A percentile compares a stretch with the other conserved stretches of the same genome.
Conservation (phyloP, 2,329 filamentous ascomycete genomes). For the Alternaria angustiovoidea region DNA sequence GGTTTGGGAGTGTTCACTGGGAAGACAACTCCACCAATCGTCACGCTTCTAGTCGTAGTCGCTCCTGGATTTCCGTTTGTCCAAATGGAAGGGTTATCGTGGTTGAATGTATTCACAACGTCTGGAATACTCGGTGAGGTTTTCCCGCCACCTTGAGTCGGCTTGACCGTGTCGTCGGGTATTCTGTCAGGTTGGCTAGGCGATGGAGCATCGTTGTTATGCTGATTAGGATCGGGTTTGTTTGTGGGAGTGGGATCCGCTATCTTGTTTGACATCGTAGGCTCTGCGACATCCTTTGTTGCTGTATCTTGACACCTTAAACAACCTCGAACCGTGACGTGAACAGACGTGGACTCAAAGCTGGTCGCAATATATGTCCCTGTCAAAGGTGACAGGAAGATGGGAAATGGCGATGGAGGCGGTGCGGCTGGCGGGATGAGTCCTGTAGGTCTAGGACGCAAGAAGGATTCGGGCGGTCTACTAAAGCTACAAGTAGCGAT, state of each 20-base stretch:
- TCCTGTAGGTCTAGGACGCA: background rate
- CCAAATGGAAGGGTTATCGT: conserved; percentile 1
- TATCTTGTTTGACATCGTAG: background rate
- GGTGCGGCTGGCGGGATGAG: background rate
- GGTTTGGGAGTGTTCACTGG: conserved; percentile 26
- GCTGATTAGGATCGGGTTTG: background rate
- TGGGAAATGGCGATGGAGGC: background rate
- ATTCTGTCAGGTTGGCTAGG: background rate
- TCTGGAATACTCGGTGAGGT: conserved; percentile 18
- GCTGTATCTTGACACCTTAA: conserved; percentile 26
- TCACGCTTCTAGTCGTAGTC: conserved; percentile 18
- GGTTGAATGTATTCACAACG: background rate
- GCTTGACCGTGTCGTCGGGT: conserved; percentile 1
- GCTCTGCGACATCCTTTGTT: background rate
- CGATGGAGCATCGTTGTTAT: conserved; percentile 2
- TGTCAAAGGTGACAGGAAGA: conserved; percentile 21
- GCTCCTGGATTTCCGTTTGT: conserved; percentile 1
- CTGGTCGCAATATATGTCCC: conserved; percentile 38
- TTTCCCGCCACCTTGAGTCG: conserved; percentile 7
- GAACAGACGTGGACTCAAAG: conserved; percentile 34
- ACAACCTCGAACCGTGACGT: conserved; percentile 39
- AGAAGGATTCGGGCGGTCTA: background rate
- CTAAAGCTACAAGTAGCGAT: conserved; percentile 39
- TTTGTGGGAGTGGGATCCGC: conserved; percentile 1
- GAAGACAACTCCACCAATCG: conserved; percentile 33